Percentiles rank a stretch among this genome's conserved stretches.
phyloP scores from a whole-genome alignment of 192 early-diverging fungal species.

The Gryganskiella cystojenkinii region DNA sequence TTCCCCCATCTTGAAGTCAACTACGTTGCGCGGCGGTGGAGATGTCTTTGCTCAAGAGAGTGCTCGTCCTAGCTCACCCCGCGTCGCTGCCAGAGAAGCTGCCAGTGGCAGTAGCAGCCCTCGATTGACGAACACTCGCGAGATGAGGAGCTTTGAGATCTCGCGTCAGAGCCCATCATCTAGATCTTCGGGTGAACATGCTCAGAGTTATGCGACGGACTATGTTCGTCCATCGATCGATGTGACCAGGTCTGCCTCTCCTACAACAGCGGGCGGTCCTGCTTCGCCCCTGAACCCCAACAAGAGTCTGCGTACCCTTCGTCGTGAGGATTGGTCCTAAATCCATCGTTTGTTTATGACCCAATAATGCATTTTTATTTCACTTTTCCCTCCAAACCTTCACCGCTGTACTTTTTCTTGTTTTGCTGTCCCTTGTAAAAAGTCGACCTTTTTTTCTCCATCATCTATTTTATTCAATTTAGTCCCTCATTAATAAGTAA shows the following conservation, averaged over 20 bases:
- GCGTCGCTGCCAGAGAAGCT: background rate
- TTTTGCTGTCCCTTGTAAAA: too few relatives aligned
- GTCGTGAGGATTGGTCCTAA: conserved; percentile 34
- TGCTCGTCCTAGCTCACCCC: background rate
- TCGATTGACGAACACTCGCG: background rate
- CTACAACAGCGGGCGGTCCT: background rate
- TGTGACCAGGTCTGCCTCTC: too few relatives aligned
- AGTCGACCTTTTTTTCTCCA: too few relatives aligned
- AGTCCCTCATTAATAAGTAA: too few relatives aligned
- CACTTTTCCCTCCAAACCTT: too few relatives aligned
- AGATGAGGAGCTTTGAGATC: conserved; percentile 12
- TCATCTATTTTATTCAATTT: too few relatives aligned
- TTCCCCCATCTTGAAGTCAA: conserved; percentile 16
- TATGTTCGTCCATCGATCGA: conserved; percentile 4
- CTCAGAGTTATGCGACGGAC: conserved; percentile 17
- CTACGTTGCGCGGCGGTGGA: conserved; percentile 12
- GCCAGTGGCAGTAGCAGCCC: background rate
- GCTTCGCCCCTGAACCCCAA: conserved; percentile 3
- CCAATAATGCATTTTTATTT: background rate
- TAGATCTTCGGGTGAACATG: background rate
- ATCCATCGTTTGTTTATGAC: too few relatives aligned
- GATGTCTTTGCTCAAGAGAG: conserved; percentile 21
- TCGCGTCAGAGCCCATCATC: conserved; percentile 1
- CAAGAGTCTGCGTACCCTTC: conserved; percentile 22
- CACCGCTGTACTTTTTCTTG: too few relatives aligned